A percentile compares a stretch with the other conserved stretches of the same genome.
Evolutionary conservation across 2,329 filamentous ascomycete species (phyloP).

Genomic region (Claviceps sp.): DNA sequence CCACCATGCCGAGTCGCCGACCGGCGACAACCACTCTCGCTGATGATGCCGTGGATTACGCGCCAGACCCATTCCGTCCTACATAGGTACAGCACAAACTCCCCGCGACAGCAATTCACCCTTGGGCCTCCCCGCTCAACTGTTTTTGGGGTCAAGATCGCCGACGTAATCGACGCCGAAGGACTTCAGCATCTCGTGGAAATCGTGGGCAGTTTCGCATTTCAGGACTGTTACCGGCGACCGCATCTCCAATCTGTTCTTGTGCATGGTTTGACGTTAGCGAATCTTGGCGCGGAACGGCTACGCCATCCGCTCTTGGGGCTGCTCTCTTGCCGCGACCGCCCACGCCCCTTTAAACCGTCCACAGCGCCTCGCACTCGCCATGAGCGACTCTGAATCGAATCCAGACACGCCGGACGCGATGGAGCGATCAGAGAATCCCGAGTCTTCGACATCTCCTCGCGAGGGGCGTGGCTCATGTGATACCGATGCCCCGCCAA

Average conservation of each 20-base stretch:
- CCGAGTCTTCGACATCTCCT: constrained; percentile 28
- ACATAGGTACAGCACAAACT: background rate
- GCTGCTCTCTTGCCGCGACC: constrained; percentile 1
- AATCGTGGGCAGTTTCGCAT: background rate
- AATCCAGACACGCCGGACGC: constrained; percentile 35
- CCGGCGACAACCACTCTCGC: background rate
- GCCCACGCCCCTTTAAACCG: background rate
- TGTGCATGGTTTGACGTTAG: constrained; percentile 5
- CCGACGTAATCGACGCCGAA: background rate
- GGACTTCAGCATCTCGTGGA: background rate
- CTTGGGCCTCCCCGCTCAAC: background rate
- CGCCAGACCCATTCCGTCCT: constrained; percentile 1
- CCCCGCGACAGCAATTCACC: background rate
- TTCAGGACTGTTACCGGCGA: background rate
- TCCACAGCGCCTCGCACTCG: background rate
- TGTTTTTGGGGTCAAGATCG: background rate
- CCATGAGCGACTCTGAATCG: constrained; percentile 21
- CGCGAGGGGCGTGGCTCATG: constrained; percentile 22
- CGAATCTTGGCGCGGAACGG: constrained; percentile 2
- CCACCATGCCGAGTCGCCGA: background rate
- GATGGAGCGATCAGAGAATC: constrained; percentile 18
- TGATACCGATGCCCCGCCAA: constrained; percentile 17
- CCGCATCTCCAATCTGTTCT: background rate
- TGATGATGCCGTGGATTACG: constrained; percentile 3
- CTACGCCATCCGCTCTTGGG: constrained; percentile 5